phyloP scores from a whole-genome alignment of 345 rosid species.

The Brassica carinata region DNA sequence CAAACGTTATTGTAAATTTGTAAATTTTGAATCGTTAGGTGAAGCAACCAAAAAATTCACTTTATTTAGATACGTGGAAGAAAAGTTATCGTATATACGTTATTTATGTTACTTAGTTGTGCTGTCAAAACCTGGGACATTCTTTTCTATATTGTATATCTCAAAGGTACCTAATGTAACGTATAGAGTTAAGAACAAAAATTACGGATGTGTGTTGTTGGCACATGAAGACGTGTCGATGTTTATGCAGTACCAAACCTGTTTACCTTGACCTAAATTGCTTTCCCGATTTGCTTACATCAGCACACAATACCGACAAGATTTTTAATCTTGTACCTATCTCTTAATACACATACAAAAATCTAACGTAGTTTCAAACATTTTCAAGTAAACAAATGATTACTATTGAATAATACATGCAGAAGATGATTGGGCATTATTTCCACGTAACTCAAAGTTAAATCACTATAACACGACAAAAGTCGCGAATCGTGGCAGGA shows the following conservation, averaged over 20 bases:
- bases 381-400: conserved; percentile 13
- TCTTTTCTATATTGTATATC: not conserved
- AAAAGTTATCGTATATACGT: conserved; percentile 10
- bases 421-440: conserved; percentile 17
- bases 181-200: conserved; percentile 6
- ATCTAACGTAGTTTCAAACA: not conserved
- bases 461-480: conserved; percentile 30
- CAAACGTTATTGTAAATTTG: not conserved
- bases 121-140: conserved; percentile 25
- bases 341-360: conserved; percentile 20
- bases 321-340: not conserved
- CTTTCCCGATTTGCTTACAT: conserved; percentile 26
- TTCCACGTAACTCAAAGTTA: conserved; percentile 26
- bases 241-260: conserved; percentile 10
- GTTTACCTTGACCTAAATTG: conserved; percentile 19
- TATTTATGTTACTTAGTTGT: conserved; percentile 32
- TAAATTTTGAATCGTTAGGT: conserved; percentile 1
- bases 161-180: conserved; percentile 27
- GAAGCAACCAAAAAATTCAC: not conserved
- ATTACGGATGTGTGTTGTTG: conserved; percentile 23
- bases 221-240: conserved; percentile 21
- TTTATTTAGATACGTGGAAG: conserved; percentile 21
- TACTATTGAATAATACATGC: conserved; percentile 16
- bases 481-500: conserved; percentile 29
- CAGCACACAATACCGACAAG: conserved; percentile 27